Base-by-base conservation (phyloP, 805 yeast genomes). In the Schizosaccharomyces japonicus region DNA sequence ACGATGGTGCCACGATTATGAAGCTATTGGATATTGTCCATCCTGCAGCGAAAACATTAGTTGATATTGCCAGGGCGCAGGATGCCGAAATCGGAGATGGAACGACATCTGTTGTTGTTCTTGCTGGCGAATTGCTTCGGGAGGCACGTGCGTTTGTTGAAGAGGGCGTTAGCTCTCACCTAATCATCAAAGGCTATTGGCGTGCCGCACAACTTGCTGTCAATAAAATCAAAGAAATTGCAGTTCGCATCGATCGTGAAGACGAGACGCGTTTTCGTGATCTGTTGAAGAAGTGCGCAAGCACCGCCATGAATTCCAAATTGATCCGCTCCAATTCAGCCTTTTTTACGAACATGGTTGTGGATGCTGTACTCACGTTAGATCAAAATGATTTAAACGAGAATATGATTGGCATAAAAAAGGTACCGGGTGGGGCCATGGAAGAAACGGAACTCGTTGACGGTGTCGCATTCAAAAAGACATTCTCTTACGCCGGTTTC, bases 61-160 rank as follows among this genome's bases (percentile, higher is more conserved):
- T 90, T 42, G 96, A 90, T 60, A 81, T 90, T 26, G 79, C 94
- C 50, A 95, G 85, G 39, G 96, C 98, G 1, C 99, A 90, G 65
- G 99, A 90, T 57, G 80, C 85, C 33, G 99, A 85, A 63, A 98
- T 96, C n/a, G 99, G 99, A 49, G 99, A 90, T 61, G 99, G 99
- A 53, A 90, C 99, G 30, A 90, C 99, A 0, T 78, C 95, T 1
- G 98, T 92, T 29, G 84, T 95, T 0, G 80, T 90, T 10, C 66
- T 87, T 50, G 76, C 87, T 39, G 85, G 95, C 7, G 96, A 90
- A 63, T 70, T 90, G 50, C 68, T 90, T 54, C 83, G 83, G 60
- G 96, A 90, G 63, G 76, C 85, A 53, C 84, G 83, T 58, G 64
- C 73, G 42, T 90, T 87, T 60, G 81, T 90, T 51, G 98, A 90